These are phyloP conservation scores for Picochlorum sp. DNA, from an alignment of 139 green algal genomes.

Conservation along the genomic window DNA sequence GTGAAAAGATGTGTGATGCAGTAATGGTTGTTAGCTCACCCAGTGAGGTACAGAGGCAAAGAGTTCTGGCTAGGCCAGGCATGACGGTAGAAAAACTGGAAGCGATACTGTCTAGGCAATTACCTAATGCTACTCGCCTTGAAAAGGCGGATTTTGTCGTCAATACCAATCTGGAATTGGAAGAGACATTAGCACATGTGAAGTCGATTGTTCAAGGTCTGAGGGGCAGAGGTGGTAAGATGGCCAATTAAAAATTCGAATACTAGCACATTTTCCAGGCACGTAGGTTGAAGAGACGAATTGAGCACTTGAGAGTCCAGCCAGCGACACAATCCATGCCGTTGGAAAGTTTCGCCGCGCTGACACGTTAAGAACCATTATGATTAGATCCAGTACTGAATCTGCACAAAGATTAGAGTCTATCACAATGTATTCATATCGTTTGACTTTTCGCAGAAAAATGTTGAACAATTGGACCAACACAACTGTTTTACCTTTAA, in stretches of 20 bases:
- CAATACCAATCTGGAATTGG: conserved; percentile 43
- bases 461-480: too few relatives aligned
- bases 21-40: conserved; percentile 59
- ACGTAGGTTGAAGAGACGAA: too few relatives aligned
- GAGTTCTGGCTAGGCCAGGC: conserved; percentile 60
- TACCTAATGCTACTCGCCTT: conserved; percentile 66
- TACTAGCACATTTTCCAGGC: too few relatives aligned
- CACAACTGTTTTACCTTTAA: too few relatives aligned
- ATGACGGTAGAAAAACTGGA: conserved; percentile 66
- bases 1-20: conserved; percentile 33
- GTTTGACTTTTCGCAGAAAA: too few relatives aligned
- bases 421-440: too few relatives aligned
- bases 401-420: too few relatives aligned
- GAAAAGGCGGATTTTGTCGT: conserved; percentile 54
- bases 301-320: too few relatives aligned
- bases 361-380: too few relatives aligned
- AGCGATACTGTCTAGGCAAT: conserved; percentile 55
- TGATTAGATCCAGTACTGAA: too few relatives aligned
- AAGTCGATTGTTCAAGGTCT: conserved; percentile 27
- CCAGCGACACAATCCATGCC: too few relatives aligned
- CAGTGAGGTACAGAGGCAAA: conserved; percentile 38
- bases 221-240: conserved; percentile 6
- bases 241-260: not conserved
- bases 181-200: conserved; percentile 42
- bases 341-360: too few relatives aligned